Percentiles rank a stretch among this genome's conserved stretches.
phyloP scores from a whole-genome alignment of 2,329 filamentous ascomycete species.

The Aciculosporium take region DNA sequence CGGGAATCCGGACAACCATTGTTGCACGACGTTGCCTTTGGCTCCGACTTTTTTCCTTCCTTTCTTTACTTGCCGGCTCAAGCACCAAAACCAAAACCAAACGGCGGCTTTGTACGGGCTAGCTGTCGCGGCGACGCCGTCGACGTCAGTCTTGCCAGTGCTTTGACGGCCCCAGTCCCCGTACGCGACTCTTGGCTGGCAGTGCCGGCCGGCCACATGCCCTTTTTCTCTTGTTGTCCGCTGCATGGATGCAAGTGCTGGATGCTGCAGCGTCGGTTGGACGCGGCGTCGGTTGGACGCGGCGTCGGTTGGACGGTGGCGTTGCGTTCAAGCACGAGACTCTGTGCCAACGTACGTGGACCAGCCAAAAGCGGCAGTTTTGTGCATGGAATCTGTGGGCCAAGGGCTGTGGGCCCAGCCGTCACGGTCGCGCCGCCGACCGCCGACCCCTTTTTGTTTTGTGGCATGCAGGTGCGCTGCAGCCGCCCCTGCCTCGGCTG shows the following conservation, averaged over 20 bases:
- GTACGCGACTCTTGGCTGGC: not conserved
- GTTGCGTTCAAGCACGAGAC: not conserved
- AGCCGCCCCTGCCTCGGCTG: not conserved
- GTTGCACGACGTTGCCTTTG: not conserved
- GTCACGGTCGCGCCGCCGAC: not conserved
- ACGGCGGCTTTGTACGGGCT: not conserved
- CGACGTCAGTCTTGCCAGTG: not conserved
- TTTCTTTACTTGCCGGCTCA: not conserved
- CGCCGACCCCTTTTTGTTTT: not conserved
- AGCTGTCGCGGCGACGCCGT: not conserved
- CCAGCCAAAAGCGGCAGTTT: not conserved
- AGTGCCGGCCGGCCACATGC: not conserved
- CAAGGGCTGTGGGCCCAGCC: too few species aligned
- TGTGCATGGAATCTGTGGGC: not conserved
- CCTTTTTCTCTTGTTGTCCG: too few species aligned
- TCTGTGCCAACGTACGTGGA: not conserved
- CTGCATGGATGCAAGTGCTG: not conserved
- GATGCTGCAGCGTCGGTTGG: not conserved
- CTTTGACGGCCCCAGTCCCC: too few species aligned
- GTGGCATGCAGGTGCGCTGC: not conserved
- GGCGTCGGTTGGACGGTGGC: not conserved
- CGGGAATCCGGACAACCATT: not conserved
- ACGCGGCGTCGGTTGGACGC: not conserved
- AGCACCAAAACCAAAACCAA: too few species aligned
- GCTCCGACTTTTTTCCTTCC: not conserved